Evolutionary conservation across 768 basidiomycete species (phyloP).

Genomic region (Dendrothele bispora): DNA sequence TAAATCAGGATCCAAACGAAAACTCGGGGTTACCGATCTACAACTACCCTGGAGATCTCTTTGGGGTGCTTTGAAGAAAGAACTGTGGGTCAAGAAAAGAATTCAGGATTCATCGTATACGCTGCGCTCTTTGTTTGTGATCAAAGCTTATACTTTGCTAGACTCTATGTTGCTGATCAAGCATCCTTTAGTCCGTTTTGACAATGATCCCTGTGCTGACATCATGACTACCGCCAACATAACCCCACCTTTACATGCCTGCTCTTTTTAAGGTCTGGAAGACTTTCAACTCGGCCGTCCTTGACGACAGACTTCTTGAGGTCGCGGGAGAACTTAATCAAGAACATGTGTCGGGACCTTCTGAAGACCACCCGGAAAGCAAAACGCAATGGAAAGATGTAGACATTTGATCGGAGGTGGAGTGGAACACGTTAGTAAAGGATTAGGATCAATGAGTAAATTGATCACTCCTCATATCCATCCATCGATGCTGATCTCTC

Average conservation of each 20-base stretch:
- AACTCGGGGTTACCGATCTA: constrained; percentile 65
- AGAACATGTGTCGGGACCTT: constrained; percentile 62
- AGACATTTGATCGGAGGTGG: constrained; percentile 83
- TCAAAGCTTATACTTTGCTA: constrained; percentile 17
- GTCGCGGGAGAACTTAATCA: constrained; percentile 67
- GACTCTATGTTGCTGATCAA: constrained; percentile 73
- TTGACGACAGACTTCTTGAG: constrained; percentile 76
- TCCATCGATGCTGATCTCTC: constrained; percentile 5
- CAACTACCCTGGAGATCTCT: constrained; percentile 72
- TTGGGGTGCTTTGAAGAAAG: constrained; percentile 71
- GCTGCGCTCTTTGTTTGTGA: constrained; percentile 1
- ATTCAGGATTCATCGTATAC: constrained; percentile 58
- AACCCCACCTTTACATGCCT: constrained; percentile 68
- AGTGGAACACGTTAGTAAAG: constrained; percentile 88
- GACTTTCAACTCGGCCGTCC: constrained; percentile 69
- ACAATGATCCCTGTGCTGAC: constrained; percentile 74
- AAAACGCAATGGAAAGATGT: constrained; percentile 74
- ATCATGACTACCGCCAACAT: constrained; percentile 72
- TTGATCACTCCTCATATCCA: constrained; percentile 9
- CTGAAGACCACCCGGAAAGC: constrained; percentile 51
- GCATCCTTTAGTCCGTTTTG: constrained; percentile 50
- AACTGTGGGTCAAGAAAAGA: constrained; percentile 71
- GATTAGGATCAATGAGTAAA: constrained; percentile 76
- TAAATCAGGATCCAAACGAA: constrained; percentile 63
- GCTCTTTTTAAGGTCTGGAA: constrained; percentile 75